Percentiles rank a stretch among this genome's conserved stretches.
phyloP scores from a whole-genome alignment of 1,139 yeast genomes.

The Candida frijolesensis region DNA sequence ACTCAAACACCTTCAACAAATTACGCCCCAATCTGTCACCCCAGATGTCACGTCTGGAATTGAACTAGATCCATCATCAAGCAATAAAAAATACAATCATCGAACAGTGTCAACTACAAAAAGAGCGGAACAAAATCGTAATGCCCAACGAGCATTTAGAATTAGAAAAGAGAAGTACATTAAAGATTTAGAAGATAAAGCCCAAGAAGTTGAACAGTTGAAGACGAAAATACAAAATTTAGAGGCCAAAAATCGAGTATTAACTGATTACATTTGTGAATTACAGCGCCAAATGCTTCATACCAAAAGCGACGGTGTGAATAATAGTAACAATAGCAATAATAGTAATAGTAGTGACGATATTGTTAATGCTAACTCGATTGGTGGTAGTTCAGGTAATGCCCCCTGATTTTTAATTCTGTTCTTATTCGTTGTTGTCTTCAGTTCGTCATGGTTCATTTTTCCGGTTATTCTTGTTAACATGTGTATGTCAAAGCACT shows the following conservation, averaged over 20 bases:
- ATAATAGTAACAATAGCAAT: not conserved
- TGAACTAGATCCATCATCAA: not conserved
- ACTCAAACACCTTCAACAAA: not conserved
- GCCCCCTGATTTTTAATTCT: not conserved
- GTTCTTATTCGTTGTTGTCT: not conserved
- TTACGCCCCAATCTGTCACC: no score
- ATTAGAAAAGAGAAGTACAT: constrained; percentile 77
- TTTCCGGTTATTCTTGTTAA: no score
- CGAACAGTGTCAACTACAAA: constrained; percentile 64
- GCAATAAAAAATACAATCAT: constrained; percentile 13
- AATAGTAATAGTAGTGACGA: not conserved
- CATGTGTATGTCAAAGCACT: no score
- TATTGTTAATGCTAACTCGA: not conserved
- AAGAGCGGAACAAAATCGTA: constrained; percentile 87
- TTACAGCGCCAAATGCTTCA: constrained; percentile 23
- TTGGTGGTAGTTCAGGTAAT: not conserved
- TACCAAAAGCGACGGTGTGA: not conserved
- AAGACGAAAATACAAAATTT: constrained; percentile 65
- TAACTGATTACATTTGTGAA: constrained; percentile 72
- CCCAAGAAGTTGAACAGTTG: constrained; percentile 59
- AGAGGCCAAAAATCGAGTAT: constrained; percentile 67
- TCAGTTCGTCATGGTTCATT: no score
- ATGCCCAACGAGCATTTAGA: constrained; percentile 87
- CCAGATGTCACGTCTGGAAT: no score
- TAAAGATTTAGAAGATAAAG: constrained; percentile 73